These are phyloP conservation scores for Umbilicaria muhlenbergii DNA, from an alignment of 495 filamentous ascomycete species.

Conservation along the genomic window DNA sequence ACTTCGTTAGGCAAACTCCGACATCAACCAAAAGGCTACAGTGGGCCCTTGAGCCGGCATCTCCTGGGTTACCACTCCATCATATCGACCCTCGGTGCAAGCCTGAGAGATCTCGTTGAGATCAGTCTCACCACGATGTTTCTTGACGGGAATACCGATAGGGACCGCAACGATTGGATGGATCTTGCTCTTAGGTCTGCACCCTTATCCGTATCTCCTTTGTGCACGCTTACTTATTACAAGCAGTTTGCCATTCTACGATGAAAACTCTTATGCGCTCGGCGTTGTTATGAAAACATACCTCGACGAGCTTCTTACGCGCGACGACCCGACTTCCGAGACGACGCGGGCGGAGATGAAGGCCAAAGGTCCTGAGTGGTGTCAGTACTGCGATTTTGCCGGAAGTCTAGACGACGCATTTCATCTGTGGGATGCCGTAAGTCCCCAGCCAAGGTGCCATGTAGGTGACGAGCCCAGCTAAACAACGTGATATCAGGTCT, in stretches of 20 bases:
- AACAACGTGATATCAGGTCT: slow-evolving; percentile 24
- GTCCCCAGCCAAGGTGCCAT: slow-evolving; percentile 10
- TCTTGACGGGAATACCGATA: slow-evolving; percentile 57
- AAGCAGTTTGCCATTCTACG: slow-evolving; percentile 65
- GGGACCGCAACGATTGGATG: slow-evolving; percentile 53
- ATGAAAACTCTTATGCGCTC: slow-evolving; percentile 67
- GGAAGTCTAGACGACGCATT: slow-evolving; percentile 70
- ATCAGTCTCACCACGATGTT: slow-evolving; percentile 63
- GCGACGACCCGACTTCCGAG: slow-evolving; percentile 33
- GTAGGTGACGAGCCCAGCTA: too few relatives aligned
- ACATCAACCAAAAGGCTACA: slow-evolving; percentile 80
- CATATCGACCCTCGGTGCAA: slow-evolving; percentile 58
- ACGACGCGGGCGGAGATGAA: slow-evolving; percentile 46
- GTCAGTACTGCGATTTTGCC: slow-evolving; percentile 60
- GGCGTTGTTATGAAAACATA: slow-evolving; percentile 88
- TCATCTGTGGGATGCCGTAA: slow-evolving; percentile 66
- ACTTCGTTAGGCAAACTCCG: slow-evolving; percentile 67
- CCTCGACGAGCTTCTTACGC: slow-evolving; percentile 63
- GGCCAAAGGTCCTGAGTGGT: slow-evolving; percentile 49
- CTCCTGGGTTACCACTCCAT: slow-evolving; percentile 77
- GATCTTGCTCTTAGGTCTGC: slow-evolving; percentile 59
- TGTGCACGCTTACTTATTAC: slow-evolving; percentile 17
- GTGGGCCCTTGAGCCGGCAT: slow-evolving; percentile 82
- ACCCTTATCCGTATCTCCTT: neutral
- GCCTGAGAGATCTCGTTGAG: slow-evolving; percentile 70